A percentile compares a stretch with the other conserved stretches of the same genome.
Evolutionary conservation across 2,329 filamentous ascomycete species (phyloP).

Genomic region (Exserohilum rostratum): DNA sequence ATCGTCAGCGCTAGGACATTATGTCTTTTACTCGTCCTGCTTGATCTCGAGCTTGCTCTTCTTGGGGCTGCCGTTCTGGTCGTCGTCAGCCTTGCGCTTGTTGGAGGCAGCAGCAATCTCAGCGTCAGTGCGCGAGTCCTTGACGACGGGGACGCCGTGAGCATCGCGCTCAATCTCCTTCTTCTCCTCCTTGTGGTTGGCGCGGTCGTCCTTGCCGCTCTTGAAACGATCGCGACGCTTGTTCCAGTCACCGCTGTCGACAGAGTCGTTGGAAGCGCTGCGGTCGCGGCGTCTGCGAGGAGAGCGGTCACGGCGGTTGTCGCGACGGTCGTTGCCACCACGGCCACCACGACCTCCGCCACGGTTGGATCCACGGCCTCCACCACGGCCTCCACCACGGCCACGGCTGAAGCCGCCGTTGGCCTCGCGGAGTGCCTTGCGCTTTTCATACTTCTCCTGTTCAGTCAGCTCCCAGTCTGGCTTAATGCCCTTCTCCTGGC

Average conservation of each 20-base stretch:
- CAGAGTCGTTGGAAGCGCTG: constrained; percentile 24
- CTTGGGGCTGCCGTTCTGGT: constrained; percentile 31
- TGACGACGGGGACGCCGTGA: constrained; percentile 36
- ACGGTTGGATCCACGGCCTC: constrained; percentile 38
- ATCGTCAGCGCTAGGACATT: neutral
- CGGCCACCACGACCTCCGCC: constrained; percentile 27
- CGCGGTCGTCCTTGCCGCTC: constrained; percentile 35
- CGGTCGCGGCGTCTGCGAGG: constrained; percentile 33
- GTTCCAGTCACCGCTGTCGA: constrained; percentile 37
- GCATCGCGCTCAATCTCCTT: constrained; percentile 33
- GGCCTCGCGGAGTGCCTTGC: constrained; percentile 18
- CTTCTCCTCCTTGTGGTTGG: constrained; percentile 28
- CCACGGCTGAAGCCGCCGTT: constrained; percentile 41
- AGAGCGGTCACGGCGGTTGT: constrained; percentile 32
- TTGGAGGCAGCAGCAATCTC: constrained; percentile 26
- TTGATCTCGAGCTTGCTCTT: constrained; percentile 46
- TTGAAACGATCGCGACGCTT: constrained; percentile 44
- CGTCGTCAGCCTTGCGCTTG: constrained; percentile 44
- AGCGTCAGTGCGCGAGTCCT: constrained; percentile 26
- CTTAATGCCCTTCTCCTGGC: constrained; percentile 53
- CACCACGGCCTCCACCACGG: constrained; percentile 40
- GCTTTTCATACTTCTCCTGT: constrained; percentile 18
- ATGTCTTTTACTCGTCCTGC: constrained; percentile 34
- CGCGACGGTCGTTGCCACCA: constrained; percentile 24
- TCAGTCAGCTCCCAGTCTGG: constrained; percentile 49